phyloP scores from a whole-genome alignment of 306 rosid genomes.

The Quercus bicolor region DNA sequence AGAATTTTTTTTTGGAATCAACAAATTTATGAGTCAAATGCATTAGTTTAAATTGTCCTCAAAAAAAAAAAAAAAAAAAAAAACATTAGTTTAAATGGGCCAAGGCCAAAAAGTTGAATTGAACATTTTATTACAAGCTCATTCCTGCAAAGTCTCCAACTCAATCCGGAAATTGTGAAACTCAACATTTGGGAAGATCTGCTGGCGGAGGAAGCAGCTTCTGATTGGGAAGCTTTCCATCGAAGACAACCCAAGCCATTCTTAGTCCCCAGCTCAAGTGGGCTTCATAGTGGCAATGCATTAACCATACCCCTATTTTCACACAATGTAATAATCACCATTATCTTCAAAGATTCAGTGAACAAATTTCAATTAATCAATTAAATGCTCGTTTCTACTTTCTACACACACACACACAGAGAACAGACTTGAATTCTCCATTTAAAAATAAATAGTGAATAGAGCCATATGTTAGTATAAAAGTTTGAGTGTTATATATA shows the following conservation, averaged over 20 bases:
- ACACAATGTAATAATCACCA: not conserved
- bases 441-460: not conserved
- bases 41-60: too few relatives aligned
- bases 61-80: too few relatives aligned
- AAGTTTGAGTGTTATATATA: too few relatives aligned
- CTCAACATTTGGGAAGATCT: conserved; percentile 17
- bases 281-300: not conserved
- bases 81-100: too few relatives aligned
- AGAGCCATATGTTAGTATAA: not conserved
- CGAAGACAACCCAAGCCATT: conserved; percentile 8
- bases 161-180: not conserved
- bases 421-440: not conserved
- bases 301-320: conserved; percentile 7
- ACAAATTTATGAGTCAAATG: too few relatives aligned
- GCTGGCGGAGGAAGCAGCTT: not conserved
- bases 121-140: not conserved
- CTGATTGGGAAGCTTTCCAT: conserved; percentile 7
- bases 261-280: conserved; percentile 8
- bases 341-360: not conserved
- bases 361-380: not conserved
- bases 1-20: too few relatives aligned
- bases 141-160: not conserved
- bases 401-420: not conserved
- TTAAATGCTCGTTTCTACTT: too few relatives aligned
- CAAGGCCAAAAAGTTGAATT: not conserved